Evolutionary conservation across 2,329 filamentous ascomycete species (phyloP).

Genomic region (Cadophora malorum): DNA sequence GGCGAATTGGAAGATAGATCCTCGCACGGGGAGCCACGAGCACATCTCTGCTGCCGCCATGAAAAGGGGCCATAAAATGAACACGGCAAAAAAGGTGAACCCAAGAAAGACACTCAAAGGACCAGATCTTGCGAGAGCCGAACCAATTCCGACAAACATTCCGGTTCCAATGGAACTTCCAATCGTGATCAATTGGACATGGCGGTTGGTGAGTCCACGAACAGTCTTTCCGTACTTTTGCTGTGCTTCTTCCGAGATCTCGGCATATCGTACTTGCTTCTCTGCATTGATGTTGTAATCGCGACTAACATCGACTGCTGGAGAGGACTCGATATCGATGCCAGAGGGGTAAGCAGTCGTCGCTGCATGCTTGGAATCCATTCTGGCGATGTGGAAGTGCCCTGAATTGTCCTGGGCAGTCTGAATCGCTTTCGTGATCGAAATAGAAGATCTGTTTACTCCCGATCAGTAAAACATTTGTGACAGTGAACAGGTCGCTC

Average conservation of each 20-base stretch:
- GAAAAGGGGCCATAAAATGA: constrained; percentile 46
- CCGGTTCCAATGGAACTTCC: constrained; percentile 50
- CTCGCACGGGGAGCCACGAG: constrained; percentile 55
- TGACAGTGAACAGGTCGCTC: too few relatives aligned
- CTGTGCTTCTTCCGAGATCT: constrained; percentile 19
- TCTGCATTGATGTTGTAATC: neutral
- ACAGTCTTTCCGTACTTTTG: constrained; percentile 18
- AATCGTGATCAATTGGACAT: constrained; percentile 35
- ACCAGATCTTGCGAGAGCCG: constrained; percentile 56
- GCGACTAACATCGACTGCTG: too few relatives aligned
- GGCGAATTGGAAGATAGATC: constrained; percentile 56
- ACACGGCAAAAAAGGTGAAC: constrained; percentile 44
- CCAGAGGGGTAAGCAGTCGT: too few relatives aligned
- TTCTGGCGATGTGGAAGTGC: too few relatives aligned
- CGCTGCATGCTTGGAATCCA: too few relatives aligned
- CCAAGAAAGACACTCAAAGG: constrained; percentile 56
- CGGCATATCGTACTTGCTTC: constrained; percentile 19
- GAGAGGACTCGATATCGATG: too few relatives aligned
- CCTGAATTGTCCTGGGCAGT: too few relatives aligned
- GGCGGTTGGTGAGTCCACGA: constrained; percentile 40
- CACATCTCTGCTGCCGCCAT: constrained; percentile 55
- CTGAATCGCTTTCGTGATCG: too few relatives aligned
- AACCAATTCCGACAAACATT: constrained; percentile 57
- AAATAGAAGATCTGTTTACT: too few relatives aligned
- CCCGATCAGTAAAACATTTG: too few relatives aligned